Conservation (phyloP, 306 rosid genomes). For the Vicia villosa region DNA sequence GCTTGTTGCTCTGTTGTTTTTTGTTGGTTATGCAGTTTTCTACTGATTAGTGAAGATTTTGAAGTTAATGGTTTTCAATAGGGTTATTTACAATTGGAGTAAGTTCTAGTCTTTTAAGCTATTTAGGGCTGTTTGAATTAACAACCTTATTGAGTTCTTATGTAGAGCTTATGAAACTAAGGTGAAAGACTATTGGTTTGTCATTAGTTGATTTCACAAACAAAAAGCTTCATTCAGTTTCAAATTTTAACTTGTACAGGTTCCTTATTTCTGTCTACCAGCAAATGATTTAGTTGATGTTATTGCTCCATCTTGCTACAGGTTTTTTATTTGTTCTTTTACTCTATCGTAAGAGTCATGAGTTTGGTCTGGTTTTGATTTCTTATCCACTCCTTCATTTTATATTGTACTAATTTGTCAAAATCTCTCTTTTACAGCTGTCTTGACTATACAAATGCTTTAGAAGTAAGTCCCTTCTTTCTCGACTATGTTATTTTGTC, state of each 20-base stretch:
- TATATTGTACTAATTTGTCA: slow-evolving; percentile 35
- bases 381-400: slow-evolving; percentile 12
- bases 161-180: not conserved
- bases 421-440: slow-evolving; percentile 60
- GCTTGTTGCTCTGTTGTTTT: not conserved
- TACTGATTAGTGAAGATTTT: not conserved
- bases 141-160: not conserved
- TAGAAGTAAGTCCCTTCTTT: slow-evolving; percentile 69
- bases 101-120: not conserved
- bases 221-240: slow-evolving; percentile 45
- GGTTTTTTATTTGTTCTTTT: slow-evolving; percentile 53
- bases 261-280: slow-evolving; percentile 97
- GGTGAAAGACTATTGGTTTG: not conserved
- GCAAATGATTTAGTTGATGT: slow-evolving; percentile 98
- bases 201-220: not conserved
- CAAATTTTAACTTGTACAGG: slow-evolving; percentile 61
- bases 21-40: not conserved
- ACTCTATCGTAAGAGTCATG: not conserved
- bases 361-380: not conserved
- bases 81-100: not conserved
- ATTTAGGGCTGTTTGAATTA: not conserved
- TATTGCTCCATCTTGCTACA: slow-evolving; percentile 98
- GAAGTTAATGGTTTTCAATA: not conserved
- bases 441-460: slow-evolving; percentile 89
- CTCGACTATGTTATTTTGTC: slow-evolving; percentile 21